Base-by-base conservation (phyloP, 2,329 filamentous ascomycete genomes). In the Graphium sp. region DNA sequence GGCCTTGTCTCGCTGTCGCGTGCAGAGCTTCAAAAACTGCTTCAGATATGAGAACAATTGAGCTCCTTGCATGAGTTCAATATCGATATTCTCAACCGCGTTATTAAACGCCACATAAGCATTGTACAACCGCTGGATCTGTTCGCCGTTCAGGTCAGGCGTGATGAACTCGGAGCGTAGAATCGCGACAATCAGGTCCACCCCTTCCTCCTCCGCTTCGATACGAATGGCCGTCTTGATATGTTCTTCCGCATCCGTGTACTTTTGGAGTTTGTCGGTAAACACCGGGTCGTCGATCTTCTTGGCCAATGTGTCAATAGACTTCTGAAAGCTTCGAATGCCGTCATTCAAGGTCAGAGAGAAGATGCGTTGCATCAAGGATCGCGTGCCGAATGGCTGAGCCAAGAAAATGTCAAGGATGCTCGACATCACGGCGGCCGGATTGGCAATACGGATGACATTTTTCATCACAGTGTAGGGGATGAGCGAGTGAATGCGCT, bases 31-130 rank as follows among this genome's bases (percentile, higher is more conserved):
- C 45, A 95, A 62, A 20, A 94, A 66, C 49, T 94, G 87, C 55
- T 98, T 98, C 40, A 98, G 62, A 43, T 92, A 78, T 2, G 87
- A 91, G 49, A 94, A 98, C 27, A 93, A 69, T 46, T 93, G 75
- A 0, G 87, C 89, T 1, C 84, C 85, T 47, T 87, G 73, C 44
- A 80, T 80, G 54, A 94, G 71, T 46, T 92, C 82, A 40, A 95
- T 84, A 40, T 95, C 84, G 13, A 84, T 58, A 45, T 91, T 89
- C 45, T 94, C 85, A 7, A 98, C 80, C 0, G 84, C 85, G 42
- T 77, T 83, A 50, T 91, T 92, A 73, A 92, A 98, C 2, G 87
- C 87, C 25, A 93, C 84, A 44, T 91, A 95, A 17, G 84, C 83
- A 47, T 95, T 95, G 59, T 83, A 93, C 2, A 93, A 68, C 37